Evolutionary conservation across 148 eudicot species (phyloP), one percentile per base, ranked within the genome.

Genomic region (Arctostaphylos glauca): DNA sequence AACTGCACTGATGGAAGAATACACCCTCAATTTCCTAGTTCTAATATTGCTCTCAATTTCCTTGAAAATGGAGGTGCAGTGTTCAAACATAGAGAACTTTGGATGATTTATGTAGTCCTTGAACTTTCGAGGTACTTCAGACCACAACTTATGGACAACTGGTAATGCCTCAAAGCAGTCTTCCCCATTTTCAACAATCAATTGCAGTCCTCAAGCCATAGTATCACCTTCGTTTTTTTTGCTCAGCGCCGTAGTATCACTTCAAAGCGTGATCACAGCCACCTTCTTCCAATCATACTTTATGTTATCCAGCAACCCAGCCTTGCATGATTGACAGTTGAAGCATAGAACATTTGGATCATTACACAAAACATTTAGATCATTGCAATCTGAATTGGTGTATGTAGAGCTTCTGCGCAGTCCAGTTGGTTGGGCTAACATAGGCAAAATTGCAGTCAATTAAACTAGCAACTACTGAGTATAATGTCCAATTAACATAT

Each of bases 251-350:
- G n/a, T n/a, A n/a, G n/a, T n/a, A n/a, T n/a, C n/a, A n/a, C n/a
- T n/a, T n/a, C n/a, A n/a, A n/a, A n/a, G n/a, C n/a, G n/a, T 94
- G 85, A 96, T 59, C 14, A 93, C 71, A 1, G 98, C 95, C 53
- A 92, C 92, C 85, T 83, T 96, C 89, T 93, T 96, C 99, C 99
- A 96, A 74, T 93, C 89, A 10, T 87, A 83, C 91, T 92, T 96
- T 44, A 94, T 85, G 88, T 92, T 93, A 73, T 94, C 97, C 60
- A 96, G 90, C 46, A 96, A 85, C 21, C 99, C 99, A 0, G 98
- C 99, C 79, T 96, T 96, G 92, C 99, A 96, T 1, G 99, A 87
- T 23, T 84, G 84, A 88, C 99, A 96, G 86, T 88, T 60, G 85
- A 82, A 96, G 89, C 99, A 96, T 71, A 96, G 87, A 13, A 50